Evolutionary conservation across 177 flowering plant species (phyloP).

Genomic region (Vitis hybrid): DNA sequence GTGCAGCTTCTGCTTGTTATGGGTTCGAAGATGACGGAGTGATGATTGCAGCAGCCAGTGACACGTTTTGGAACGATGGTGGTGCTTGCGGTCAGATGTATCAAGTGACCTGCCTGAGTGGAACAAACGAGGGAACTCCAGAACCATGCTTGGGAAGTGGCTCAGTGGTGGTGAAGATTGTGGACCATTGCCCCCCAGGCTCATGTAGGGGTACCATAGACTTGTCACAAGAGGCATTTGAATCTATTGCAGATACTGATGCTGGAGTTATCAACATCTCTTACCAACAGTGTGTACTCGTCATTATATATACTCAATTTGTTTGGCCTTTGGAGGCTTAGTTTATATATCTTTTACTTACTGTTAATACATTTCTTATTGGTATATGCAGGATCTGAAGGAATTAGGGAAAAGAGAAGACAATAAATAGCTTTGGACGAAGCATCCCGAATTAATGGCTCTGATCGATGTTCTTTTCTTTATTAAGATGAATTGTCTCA

Average conservation of each 20-base stretch:
- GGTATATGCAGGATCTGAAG: too few relatives aligned
- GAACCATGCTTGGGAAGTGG: slow-evolving; percentile 11
- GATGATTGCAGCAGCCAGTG: slow-evolving; percentile 24
- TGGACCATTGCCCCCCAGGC: slow-evolving; percentile 12
- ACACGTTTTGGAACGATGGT: slow-evolving; percentile 12
- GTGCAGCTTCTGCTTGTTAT: slow-evolving; percentile 20
- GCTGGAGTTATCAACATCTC: slow-evolving; percentile 25
- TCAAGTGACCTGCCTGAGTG: slow-evolving; percentile 14
- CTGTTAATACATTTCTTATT: too few relatives aligned
- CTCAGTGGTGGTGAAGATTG: slow-evolving; percentile 8
- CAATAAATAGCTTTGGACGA: too few relatives aligned
- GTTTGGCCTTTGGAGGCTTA: too few relatives aligned
- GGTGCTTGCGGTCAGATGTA: slow-evolving; percentile 16
- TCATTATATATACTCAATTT: too few relatives aligned
- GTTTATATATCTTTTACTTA: too few relatives aligned
- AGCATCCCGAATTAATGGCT: too few relatives aligned
- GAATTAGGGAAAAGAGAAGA: too few relatives aligned
- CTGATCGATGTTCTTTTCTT: too few relatives aligned
- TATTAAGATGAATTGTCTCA: too few relatives aligned
- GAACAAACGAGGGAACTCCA: slow-evolving; percentile 2
- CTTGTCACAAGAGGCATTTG: slow-evolving; percentile 29
- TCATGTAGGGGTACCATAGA: slow-evolving; percentile 16
- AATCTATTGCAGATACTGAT: slow-evolving; percentile 20
- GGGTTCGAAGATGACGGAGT: slow-evolving; percentile 9
- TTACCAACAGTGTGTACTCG: slow-evolving; percentile 11